These are phyloP conservation scores for Sporothrix brunneoviolacea DNA, from an alignment of 2,329 filamentous ascomycete species.

Conservation along the genomic window DNA sequence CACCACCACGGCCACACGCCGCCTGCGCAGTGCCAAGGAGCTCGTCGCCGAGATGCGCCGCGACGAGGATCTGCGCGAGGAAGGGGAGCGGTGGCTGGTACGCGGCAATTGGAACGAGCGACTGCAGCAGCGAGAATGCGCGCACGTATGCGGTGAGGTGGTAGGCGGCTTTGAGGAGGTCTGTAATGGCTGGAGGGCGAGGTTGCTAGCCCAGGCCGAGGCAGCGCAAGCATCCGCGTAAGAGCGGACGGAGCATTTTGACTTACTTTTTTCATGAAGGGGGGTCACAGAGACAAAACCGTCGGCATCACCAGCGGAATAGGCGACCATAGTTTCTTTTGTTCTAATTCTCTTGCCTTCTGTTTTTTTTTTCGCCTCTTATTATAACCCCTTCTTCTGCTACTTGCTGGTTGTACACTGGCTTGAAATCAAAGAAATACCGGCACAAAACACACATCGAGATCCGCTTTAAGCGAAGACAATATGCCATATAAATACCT, in stretches of 20 bases:
- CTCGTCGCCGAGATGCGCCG: slow-evolving; percentile 77
- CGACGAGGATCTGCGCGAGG: slow-evolving; percentile 75
- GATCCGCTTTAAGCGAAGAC: no score
- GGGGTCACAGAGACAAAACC: no score
- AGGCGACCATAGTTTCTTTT: not conserved
- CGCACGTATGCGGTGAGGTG: slow-evolving; percentile 76
- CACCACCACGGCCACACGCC: slow-evolving; percentile 70
- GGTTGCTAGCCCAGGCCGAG: slow-evolving; percentile 61
- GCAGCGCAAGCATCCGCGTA: slow-evolving; percentile 32
- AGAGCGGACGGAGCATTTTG: not conserved
- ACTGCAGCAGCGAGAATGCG: slow-evolving; percentile 71
- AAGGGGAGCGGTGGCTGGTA: slow-evolving; percentile 75
- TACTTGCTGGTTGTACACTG: no score
- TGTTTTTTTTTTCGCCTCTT: not conserved
- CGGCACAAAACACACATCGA: no score
- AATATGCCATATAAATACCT: not conserved
- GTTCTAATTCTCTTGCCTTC: not conserved
- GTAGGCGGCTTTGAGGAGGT: slow-evolving; percentile 88
- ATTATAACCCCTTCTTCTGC: not conserved
- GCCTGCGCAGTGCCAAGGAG: slow-evolving; percentile 75
- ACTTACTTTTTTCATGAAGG: not conserved
- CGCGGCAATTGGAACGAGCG: slow-evolving; percentile 77
- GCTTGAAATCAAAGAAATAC: no score
- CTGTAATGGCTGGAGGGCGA: slow-evolving; percentile 75
- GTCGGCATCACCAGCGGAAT: no score